These are phyloP conservation scores for Inga oerstediana DNA, from an alignment of 306 rosid genomes.

Conservation along the genomic window DNA sequence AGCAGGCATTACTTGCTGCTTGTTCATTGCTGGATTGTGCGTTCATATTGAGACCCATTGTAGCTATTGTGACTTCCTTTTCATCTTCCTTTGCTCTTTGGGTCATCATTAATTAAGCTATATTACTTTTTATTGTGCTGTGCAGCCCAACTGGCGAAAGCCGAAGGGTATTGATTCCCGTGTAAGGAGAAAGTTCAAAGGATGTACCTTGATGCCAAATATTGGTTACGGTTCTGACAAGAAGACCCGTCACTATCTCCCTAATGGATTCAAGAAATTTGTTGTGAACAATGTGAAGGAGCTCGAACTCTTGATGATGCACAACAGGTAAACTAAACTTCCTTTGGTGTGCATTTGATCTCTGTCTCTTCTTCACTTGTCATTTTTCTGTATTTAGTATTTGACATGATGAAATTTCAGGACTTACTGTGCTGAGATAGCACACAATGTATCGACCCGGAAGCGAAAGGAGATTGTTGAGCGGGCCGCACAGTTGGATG, in stretches of 20 bases:
- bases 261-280: conserved; percentile 69
- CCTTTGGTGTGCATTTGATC: neutral
- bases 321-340: conserved; percentile 58
- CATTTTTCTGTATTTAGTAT: neutral
- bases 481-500: conserved; percentile 77
- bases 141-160: conserved; percentile 70
- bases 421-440: conserved; percentile 81
- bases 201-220: conserved; percentile 70
- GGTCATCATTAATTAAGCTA: neutral
- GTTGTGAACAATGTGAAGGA: conserved; percentile 64
- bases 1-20: neutral
- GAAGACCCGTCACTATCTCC: conserved; percentile 75
- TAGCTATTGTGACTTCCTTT: neutral
- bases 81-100: neutral
- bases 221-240: conserved; percentile 75
- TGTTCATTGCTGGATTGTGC: neutral
- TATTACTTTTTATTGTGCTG: neutral
- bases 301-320: conserved; percentile 79
- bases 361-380: neutral
- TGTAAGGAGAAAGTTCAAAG: conserved; percentile 76
- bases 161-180: conserved; percentile 89
- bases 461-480: conserved; percentile 77
- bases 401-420: conserved; percentile 31
- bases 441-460: conserved; percentile 63
- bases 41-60: neutral